A percentile compares a stretch with the other conserved stretches of the same genome.
These are phyloP conservation scores for Chlamydomonas schloesseri DNA, from an alignment of 139 green algal species.

Conservation along the genomic window DNA sequence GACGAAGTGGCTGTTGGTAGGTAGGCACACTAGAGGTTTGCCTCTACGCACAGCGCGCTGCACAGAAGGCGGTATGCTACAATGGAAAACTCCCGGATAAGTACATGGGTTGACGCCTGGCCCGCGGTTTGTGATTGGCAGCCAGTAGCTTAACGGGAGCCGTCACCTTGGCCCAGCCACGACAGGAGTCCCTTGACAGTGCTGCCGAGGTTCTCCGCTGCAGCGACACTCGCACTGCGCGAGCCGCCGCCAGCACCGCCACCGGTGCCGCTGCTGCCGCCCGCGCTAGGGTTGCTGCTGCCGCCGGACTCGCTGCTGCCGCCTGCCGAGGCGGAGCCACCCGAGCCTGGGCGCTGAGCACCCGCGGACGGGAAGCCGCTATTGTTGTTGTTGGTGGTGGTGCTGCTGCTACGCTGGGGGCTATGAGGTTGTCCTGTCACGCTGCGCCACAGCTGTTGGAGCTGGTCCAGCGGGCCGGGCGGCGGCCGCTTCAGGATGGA, in stretches of 20 bases:
- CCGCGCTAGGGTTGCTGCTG: background rate
- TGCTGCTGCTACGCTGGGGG: background rate
- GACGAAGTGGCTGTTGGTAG: too few relatives aligned
- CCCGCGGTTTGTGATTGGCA: too few relatives aligned
- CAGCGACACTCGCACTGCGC: background rate
- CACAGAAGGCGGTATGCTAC: too few relatives aligned
- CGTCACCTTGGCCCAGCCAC: constrained; percentile 32
- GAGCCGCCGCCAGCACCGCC: background rate
- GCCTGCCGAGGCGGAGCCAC: background rate
- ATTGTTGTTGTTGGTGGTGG: background rate
- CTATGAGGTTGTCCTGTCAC: background rate
- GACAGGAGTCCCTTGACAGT: constrained; percentile 17
- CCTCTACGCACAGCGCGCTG: too few relatives aligned
- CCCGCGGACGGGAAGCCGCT: background rate
- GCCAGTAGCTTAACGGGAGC: background rate
- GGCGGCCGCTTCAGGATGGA: background rate
- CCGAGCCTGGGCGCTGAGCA: background rate
- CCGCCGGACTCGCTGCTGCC: background rate
- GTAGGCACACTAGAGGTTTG: too few relatives aligned
- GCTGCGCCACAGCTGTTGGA: constrained; percentile 38
- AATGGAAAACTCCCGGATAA: too few relatives aligned
- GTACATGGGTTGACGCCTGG: too few relatives aligned
- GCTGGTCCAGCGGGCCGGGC: constrained; percentile 18
- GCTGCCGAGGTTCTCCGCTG: background rate
- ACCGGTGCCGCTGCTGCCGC: too few relatives aligned